Percentiles rank a stretch among this genome's conserved stretches.
Evolutionary conservation across 352 stramenopile genomes (phyloP).

Genomic region (Pythium angustatum): DNA sequence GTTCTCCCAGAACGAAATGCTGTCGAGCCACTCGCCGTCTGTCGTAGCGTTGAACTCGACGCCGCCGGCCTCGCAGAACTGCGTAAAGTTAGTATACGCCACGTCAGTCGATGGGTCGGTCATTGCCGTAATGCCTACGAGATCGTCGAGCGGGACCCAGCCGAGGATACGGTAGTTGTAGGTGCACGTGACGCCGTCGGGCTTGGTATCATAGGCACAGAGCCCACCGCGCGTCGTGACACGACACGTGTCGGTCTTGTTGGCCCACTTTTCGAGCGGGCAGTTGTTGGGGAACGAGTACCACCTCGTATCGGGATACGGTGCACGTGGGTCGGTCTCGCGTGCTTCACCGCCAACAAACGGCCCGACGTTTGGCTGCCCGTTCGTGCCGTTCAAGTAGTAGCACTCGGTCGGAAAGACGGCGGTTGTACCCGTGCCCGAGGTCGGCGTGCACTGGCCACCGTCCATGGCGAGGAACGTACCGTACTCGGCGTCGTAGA

Average conservation of each 20-base stretch:
- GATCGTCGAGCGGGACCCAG: constrained; percentile 69
- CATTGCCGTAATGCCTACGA: constrained; percentile 75
- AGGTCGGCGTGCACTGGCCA: constrained; percentile 58
- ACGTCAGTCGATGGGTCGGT: constrained; percentile 33
- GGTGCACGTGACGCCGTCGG: constrained; percentile 64
- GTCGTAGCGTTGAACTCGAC: constrained; percentile 60
- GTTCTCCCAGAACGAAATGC: constrained; percentile 65
- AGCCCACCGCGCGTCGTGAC: constrained; percentile 40
- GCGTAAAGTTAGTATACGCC: constrained; percentile 58
- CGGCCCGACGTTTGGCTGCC: constrained; percentile 59
- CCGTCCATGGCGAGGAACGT: constrained; percentile 68
- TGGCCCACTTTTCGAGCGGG: constrained; percentile 32
- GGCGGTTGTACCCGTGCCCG: constrained; percentile 26
- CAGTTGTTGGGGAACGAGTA: constrained; percentile 85
- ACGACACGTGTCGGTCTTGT: constrained; percentile 53
- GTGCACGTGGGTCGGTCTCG: constrained; percentile 52
- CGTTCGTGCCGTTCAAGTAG: constrained; percentile 74
- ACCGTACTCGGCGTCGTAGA: constrained; percentile 72
- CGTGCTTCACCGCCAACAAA: constrained; percentile 63
- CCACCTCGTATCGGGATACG: constrained; percentile 78
- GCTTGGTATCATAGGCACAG: constrained; percentile 45
- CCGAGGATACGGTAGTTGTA: constrained; percentile 76
- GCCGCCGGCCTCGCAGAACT: constrained; percentile 61
- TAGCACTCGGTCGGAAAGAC: constrained; percentile 58
- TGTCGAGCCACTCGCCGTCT: constrained; percentile 36